Percentiles rank a stretch among this genome's conserved stretches.
Conservation (phyloP, 1,139 yeast genomes). For the Hansenula lynferdii region DNA sequence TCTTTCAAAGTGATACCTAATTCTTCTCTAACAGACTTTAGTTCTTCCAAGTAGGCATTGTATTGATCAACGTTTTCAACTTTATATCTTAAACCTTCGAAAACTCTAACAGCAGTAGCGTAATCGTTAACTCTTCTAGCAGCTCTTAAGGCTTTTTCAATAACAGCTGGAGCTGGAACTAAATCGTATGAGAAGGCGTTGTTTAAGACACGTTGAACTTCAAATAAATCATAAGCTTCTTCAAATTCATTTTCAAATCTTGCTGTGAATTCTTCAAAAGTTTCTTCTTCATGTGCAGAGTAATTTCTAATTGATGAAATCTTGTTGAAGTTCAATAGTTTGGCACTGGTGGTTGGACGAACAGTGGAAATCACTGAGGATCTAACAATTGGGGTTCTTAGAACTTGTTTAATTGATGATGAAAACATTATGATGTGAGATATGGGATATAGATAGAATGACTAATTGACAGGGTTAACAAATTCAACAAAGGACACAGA, state of each 20-base stretch:
- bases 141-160: slow-evolving; percentile 94
- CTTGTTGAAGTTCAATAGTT: slow-evolving; percentile 10
- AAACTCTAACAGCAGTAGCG: slow-evolving; percentile 98
- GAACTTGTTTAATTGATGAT: slow-evolving; percentile 22
- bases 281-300: slow-evolving; percentile 76
- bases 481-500: too few relatives aligned
- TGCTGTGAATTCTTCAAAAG: slow-evolving; percentile 91
- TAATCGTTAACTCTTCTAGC: slow-evolving; percentile 99
- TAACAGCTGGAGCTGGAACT: slow-evolving; percentile 96
- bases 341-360: slow-evolving; percentile 20
- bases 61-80: slow-evolving; percentile 93
- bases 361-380: slow-evolving; percentile 25
- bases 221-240: slow-evolving; percentile 96
- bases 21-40: slow-evolving; percentile 87
- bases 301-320: slow-evolving; percentile 49
- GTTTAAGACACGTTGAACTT: slow-evolving; percentile 91
- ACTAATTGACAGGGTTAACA: too few relatives aligned
- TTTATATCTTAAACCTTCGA: slow-evolving; percentile 89
- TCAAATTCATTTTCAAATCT: slow-evolving; percentile 95
- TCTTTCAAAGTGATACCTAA: slow-evolving; percentile 94
- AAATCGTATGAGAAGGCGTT: slow-evolving; percentile 97
- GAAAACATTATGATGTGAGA: slow-evolving; percentile 1
- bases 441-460: too few relatives aligned
- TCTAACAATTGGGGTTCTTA: slow-evolving; percentile 25
- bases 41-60: slow-evolving; percentile 92